These are phyloP conservation scores for Chlorencoelia australis DNA, from an alignment of 2,329 filamentous ascomycete genomes.

Conservation along the genomic window DNA sequence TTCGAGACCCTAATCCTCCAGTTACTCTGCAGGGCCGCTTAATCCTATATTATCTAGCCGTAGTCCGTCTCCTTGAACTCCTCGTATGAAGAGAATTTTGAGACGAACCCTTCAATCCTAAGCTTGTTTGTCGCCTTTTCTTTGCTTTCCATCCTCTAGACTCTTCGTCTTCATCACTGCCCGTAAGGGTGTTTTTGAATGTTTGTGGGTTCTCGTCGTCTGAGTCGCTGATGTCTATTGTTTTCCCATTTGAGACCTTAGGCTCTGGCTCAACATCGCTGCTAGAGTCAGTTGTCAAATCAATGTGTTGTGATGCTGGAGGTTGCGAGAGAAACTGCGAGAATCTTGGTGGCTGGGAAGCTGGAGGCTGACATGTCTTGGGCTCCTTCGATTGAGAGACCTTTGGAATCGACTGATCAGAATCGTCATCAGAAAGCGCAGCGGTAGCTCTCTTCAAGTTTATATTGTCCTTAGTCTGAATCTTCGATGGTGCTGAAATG, in stretches of 20 bases:
- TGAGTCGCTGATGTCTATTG: neutral
- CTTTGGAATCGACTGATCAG: slow-evolving; percentile 6
- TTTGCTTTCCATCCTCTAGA: too few relatives aligned
- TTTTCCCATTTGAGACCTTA: neutral
- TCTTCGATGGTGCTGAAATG: neutral
- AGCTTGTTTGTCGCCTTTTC: neutral
- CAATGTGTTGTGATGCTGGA: slow-evolving; percentile 30
- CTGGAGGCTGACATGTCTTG: neutral
- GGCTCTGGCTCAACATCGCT: slow-evolving; percentile 16
- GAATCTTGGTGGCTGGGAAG: too few relatives aligned
- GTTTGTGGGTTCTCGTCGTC: too few relatives aligned
- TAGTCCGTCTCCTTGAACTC: too few relatives aligned
- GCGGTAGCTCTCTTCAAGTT: slow-evolving; percentile 16
- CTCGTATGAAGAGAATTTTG: too few relatives aligned
- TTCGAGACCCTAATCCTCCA: too few relatives aligned
- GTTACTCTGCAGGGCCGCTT: too few relatives aligned
- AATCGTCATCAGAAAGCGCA: slow-evolving; percentile 1
- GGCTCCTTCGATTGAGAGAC: neutral
- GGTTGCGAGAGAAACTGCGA: neutral
- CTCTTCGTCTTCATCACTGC: too few relatives aligned
- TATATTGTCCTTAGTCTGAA: slow-evolving; percentile 5
- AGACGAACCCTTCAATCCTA: too few relatives aligned
- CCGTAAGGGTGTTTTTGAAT: too few relatives aligned
- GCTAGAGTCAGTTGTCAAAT: slow-evolving; percentile 26
- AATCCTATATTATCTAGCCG: too few relatives aligned